Percentiles rank a stretch among this genome's conserved stretches.
These are phyloP conservation scores for Abrus pulchellus DNA, from an alignment of 306 rosid species.

Conservation along the genomic window DNA sequence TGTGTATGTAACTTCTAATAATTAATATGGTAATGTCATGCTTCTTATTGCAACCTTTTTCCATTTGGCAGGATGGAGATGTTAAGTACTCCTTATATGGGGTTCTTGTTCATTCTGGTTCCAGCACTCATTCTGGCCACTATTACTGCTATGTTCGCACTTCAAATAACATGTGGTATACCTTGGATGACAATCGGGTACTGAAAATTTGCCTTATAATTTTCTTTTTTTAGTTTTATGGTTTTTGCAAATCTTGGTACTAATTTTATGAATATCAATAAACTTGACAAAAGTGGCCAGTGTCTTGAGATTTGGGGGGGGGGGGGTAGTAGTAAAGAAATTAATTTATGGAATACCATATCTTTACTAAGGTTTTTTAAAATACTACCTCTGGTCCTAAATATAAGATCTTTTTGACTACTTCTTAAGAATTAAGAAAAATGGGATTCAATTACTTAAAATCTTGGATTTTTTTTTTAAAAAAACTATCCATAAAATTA, in stretches of 20 bases:
- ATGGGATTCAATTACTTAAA: too few species aligned
- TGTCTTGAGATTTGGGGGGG: background rate
- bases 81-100: slow-evolving; percentile 94
- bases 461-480: too few species aligned
- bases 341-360: background rate
- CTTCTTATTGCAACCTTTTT: slow-evolving; percentile 34
- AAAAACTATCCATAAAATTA: too few species aligned
- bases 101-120: slow-evolving; percentile 91
- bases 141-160: slow-evolving; percentile 95
- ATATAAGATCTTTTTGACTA: too few species aligned
- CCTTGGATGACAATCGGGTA: slow-evolving; percentile 92
- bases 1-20: background rate
- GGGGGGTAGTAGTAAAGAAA: background rate
- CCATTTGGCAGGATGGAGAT: slow-evolving; percentile 70
- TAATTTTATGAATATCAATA: slow-evolving; percentile 10
- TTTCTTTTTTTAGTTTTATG: background rate
- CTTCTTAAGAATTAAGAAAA: too few species aligned
- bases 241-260: background rate
- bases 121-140: slow-evolving; percentile 91
- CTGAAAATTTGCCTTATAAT: slow-evolving; percentile 24
- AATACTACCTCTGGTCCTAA: too few species aligned
- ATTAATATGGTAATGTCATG: slow-evolving; percentile 8
- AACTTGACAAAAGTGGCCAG: background rate
- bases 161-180: slow-evolving; percentile 90
- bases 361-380: background rate